Evolutionary conservation across 2,329 filamentous ascomycete species (phyloP).

Genomic region (Grosmannia huntii): DNA sequence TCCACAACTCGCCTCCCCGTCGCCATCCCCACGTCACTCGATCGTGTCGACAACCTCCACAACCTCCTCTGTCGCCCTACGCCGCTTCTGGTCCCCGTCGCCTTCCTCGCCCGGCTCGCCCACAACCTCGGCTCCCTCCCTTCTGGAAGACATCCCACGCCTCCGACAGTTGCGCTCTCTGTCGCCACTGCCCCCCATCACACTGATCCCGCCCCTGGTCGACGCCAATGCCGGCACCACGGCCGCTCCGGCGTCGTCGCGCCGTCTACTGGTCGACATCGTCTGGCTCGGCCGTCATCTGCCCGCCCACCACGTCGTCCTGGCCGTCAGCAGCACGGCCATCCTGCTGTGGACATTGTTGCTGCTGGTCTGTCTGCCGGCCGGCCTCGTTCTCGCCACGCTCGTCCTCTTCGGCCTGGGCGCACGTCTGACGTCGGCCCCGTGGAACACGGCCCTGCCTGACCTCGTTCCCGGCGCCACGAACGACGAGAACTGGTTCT

Average conservation of each 20-base stretch:
- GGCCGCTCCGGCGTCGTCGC: neutral
- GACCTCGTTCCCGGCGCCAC: neutral
- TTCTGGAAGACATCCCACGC: too few species aligned
- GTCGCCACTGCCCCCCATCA: conserved; percentile 9
- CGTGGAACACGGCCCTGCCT: conserved; percentile 15
- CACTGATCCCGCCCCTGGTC: conserved; percentile 23
- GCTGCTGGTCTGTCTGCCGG: conserved; percentile 19
- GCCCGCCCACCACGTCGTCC: conserved; percentile 1
- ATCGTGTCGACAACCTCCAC: neutral
- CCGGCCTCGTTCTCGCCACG: conserved; percentile 18
- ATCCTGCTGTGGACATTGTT: conserved; percentile 16
- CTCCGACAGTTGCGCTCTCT: neutral
- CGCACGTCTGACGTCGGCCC: conserved; percentile 16
- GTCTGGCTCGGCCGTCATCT: neutral
- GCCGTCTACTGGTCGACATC: neutral
- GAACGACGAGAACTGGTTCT: conserved; percentile 18
- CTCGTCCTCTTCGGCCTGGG: conserved; percentile 12
- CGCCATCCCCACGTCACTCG: neutral
- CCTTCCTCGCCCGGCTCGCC: conserved; percentile 1
- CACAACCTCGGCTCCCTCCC: neutral
- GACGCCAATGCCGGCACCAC: conserved; percentile 22
- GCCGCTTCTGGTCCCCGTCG: conserved; percentile 9
- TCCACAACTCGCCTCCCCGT: neutral
- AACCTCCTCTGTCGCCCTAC: conserved; percentile 2
- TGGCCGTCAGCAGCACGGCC: conserved; percentile 11